Conservation (phyloP, 768 basidiomycete genomes). For the Rhodotorula sphaerocarpa region DNA sequence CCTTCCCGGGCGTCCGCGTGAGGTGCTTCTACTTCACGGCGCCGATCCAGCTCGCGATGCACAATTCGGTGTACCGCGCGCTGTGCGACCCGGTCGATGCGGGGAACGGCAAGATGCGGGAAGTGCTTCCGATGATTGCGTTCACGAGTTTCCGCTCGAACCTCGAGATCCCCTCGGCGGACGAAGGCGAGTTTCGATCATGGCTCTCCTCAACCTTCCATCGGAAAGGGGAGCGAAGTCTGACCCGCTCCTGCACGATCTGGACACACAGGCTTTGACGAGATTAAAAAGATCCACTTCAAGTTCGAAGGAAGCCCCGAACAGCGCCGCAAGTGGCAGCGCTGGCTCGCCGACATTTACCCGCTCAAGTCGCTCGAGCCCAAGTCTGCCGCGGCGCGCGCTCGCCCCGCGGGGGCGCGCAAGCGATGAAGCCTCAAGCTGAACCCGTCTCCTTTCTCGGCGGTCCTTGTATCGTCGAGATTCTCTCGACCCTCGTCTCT, state of each 20-base stretch:
- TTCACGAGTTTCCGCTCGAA: constrained; percentile 38
- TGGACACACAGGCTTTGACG: constrained; percentile 50
- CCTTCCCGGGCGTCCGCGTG: constrained; percentile 7
- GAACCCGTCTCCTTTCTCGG: no score
- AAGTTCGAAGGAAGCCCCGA: constrained; percentile 67
- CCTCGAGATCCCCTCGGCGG: constrained; percentile 55
- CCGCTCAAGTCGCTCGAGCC: neutral
- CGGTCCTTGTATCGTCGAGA: no score
- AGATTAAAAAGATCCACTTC: constrained; percentile 72
- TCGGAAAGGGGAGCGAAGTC: no score
- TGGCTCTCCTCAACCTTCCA: neutral
- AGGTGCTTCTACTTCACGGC: constrained; percentile 72
- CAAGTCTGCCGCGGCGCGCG: no score
- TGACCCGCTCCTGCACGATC: neutral
- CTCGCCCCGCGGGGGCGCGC: no score
- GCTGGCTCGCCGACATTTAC: constrained; percentile 70
- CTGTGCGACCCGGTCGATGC: constrained; percentile 4
- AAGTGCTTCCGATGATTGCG: constrained; percentile 37
- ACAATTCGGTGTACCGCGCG: constrained; percentile 66
- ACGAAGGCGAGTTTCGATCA: constrained; percentile 53
- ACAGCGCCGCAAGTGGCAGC: constrained; percentile 63
- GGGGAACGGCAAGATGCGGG: constrained; percentile 14
- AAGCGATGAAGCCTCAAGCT: no score
- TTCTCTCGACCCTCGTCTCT: no score
- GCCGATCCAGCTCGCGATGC: constrained; percentile 74